These are phyloP conservation scores for Triticum urartu DNA, from an alignment of 176 grass and related monocot species.

Conservation along the genomic window DNA sequence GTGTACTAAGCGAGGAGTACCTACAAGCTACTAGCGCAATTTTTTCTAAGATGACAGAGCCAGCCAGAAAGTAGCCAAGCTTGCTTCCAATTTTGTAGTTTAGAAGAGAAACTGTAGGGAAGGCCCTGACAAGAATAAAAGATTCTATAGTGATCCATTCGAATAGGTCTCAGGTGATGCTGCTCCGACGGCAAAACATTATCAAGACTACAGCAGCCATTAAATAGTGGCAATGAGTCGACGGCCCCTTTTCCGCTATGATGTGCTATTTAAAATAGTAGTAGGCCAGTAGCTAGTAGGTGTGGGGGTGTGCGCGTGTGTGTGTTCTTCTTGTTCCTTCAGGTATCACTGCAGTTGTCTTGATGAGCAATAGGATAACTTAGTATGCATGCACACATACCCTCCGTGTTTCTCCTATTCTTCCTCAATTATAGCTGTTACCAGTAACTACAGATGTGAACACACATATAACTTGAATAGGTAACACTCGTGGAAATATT, in stretches of 20 bases:
- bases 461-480: background rate
- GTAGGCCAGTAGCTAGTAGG: background rate
- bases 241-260: background rate
- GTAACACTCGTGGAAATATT: background rate
- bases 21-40: no score
- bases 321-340: background rate
- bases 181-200: background rate
- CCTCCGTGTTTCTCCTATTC: background rate
- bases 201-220: conserved; percentile 2
- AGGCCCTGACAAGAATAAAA: background rate
- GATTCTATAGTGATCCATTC: background rate
- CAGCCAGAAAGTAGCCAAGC: background rate
- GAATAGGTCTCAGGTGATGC: background rate
- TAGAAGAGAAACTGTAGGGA: background rate
- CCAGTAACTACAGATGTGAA: conserved; percentile 5
- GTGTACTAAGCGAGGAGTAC: background rate
- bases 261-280: background rate
- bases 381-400: background rate
- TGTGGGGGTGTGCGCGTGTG: background rate
- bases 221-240: background rate
- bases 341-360: background rate
- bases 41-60: background rate
- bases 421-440: background rate
- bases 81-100: background rate
- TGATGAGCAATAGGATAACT: background rate